Percentiles rank a stretch among this genome's conserved stretches.
These are phyloP conservation scores for Polymyxa betae DNA, from an alignment of 208 protist genomes.

Conservation along the genomic window DNA sequence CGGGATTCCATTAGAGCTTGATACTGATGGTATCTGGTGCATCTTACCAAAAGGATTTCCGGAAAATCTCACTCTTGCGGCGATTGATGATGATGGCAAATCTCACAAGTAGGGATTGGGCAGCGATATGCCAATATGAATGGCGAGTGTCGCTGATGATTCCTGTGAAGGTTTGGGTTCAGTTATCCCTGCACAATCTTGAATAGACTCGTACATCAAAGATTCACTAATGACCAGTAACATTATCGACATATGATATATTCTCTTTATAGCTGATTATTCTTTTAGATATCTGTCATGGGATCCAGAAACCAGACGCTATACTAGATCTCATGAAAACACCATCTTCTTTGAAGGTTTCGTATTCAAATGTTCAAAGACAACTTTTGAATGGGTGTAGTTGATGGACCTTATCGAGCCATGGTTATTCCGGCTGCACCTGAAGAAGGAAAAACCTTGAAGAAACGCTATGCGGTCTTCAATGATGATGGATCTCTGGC, in stretches of 20 bases:
- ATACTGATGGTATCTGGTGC: slow-evolving; percentile 99
- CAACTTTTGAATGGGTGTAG: slow-evolving; percentile 59
- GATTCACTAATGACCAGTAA: slow-evolving; percentile 99
- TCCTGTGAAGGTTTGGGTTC: slow-evolving; percentile 64
- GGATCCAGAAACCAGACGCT: slow-evolving; percentile 52
- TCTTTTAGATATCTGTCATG: background rate
- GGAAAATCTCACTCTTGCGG: slow-evolving; percentile 83
- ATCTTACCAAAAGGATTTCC: slow-evolving; percentile 95
- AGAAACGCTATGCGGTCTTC: slow-evolving; percentile 97
- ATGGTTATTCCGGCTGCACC: slow-evolving; percentile 98
- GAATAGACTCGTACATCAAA: slow-evolving; percentile 94
- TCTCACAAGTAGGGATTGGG: background rate
- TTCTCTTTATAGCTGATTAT: slow-evolving; percentile 57
- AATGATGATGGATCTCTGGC: slow-evolving; percentile 91
- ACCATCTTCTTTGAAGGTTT: slow-evolving; percentile 98
- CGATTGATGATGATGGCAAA: background rate
- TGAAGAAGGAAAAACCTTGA: slow-evolving; percentile 93
- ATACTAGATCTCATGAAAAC: slow-evolving; percentile 82
- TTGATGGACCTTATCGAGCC: slow-evolving; percentile 98
- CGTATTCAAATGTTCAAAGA: background rate
- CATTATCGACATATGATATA: slow-evolving; percentile 76
- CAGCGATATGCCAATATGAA: too few species aligned
- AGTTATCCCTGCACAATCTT: slow-evolving; percentile 97
- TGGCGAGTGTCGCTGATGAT: background rate
- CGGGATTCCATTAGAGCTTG: slow-evolving; percentile 97